phyloP scores from a whole-genome alignment of 495 filamentous ascomycete species.

The Daldinia grandis region DNA sequence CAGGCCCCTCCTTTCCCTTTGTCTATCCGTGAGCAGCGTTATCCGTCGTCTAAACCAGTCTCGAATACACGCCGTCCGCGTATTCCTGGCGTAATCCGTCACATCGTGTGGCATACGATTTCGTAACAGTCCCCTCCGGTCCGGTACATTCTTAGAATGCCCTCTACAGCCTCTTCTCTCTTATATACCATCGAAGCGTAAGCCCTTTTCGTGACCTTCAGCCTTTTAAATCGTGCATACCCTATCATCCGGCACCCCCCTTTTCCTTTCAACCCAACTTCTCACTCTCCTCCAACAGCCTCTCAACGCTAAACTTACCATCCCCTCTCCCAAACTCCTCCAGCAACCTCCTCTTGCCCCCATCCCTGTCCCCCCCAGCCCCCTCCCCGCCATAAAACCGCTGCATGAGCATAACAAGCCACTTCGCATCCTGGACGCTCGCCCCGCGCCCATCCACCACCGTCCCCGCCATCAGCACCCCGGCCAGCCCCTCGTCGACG shows the following conservation, averaged over 20 bases:
- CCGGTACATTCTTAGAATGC: not conserved
- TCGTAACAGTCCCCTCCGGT: not conserved
- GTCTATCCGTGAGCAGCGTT: conserved; percentile 12
- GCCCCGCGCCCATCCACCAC: conserved; percentile 82
- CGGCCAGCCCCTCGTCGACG: conserved; percentile 68
- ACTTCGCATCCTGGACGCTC: conserved; percentile 78
- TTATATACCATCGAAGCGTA: not conserved
- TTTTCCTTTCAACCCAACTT: conserved; percentile 59
- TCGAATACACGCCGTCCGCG: not conserved
- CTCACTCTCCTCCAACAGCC: conserved; percentile 86
- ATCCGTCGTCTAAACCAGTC: not conserved
- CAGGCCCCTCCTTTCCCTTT: not conserved
- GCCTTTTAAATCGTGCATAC: not conserved
- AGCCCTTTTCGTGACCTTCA: not conserved
- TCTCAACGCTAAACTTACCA: conserved; percentile 79
- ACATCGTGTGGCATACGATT: not conserved
- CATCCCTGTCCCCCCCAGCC: conserved; percentile 57
- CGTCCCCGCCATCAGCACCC: conserved; percentile 82
- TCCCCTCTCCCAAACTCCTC: conserved; percentile 85
- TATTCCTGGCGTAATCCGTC: not conserved
- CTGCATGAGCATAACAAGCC: conserved; percentile 93
- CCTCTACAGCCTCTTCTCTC: not conserved
- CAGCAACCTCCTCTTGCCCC: conserved; percentile 67
- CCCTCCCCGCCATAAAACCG: conserved; percentile 77
- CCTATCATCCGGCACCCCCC: not conserved